Base-by-base conservation (phyloP, 345 rosid genomes). In the Iberis pinnata region DNA sequence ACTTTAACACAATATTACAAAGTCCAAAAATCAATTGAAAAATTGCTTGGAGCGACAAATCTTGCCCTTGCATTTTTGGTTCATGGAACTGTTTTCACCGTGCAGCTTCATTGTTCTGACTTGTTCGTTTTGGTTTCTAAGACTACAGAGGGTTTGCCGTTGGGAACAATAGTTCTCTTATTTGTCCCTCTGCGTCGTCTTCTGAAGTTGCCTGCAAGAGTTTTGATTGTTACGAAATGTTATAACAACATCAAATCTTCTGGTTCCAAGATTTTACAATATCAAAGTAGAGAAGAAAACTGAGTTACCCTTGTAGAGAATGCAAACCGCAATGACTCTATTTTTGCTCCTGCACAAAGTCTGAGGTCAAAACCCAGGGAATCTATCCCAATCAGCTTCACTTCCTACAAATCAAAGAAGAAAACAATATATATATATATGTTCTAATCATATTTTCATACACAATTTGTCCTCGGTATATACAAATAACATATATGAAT, bases 301-400 rank as follows among this genome's bases (percentile, higher is more conserved):
- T 7, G 12, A 22, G 70, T 45, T 85, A 92, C 98, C 89, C 74
- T 75, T 55, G 78, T 44, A 38, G 55, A 69, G 65, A 89, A 89
- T 56, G 82, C 62, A 69, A 82, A 80, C 48, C 98, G 82, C 70
- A 90, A 61, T 13, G 96, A 80, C 51, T 84, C 83, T 49, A 92
- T 72, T 65, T 85, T 83, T 4, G 88, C 78, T 70, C 86, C 98
- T 51, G 85, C 79, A 46, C 98, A 92, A 61, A 79, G 80, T 70
- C 96, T 81, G 60, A 80, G 60, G 70, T 78, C 83, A 56, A 90
- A 87, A 19, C 98, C 98, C 14, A 84, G 73, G 26, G 95, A 80
- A 73, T 90, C 98, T 31, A 90, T 52, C 29, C 71, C 72, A 39
- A 72, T 76, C 45, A 87, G 49, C 49, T 69, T 75, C 51, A 75